Conservation (phyloP, 345 rosid species). For the Anacardium occidentale region DNA sequence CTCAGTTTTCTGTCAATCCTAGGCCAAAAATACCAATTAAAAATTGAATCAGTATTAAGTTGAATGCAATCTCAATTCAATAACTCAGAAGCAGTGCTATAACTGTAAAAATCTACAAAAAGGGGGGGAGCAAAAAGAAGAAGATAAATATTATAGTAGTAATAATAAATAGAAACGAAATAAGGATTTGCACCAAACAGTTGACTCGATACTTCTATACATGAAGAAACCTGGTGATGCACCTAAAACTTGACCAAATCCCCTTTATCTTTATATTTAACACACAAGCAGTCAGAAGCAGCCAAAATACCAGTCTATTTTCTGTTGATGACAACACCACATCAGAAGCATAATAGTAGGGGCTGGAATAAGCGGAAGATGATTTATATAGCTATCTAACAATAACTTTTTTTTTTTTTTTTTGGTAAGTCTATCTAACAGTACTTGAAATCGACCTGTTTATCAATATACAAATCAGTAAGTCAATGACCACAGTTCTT, state of each 20-base stretch:
- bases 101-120: background rate
- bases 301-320: background rate
- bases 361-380: slow-evolving; percentile 1
- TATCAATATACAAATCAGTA: background rate
- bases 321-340: background rate
- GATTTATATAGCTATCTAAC: background rate
- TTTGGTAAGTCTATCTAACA: background rate
- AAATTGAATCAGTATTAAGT: background rate
- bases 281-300: background rate
- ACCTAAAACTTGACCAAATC: slow-evolving; percentile 26
- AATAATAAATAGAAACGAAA: background rate
- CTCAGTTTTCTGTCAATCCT: background rate
- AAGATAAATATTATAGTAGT: background rate
- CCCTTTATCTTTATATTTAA: background rate
- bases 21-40: background rate
- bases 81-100: background rate
- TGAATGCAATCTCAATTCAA: background rate
- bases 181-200: slow-evolving; percentile 2
- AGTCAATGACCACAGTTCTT: background rate
- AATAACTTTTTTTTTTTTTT: too few relatives aligned
- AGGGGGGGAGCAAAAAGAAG: background rate
- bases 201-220: slow-evolving; percentile 20
- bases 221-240: background rate
- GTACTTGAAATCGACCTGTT: background rate
- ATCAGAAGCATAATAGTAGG: background rate